These are phyloP conservation scores for Paramecium biaurelia DNA, from an alignment of 73 alveolate species.

Conservation along the genomic window DNA sequence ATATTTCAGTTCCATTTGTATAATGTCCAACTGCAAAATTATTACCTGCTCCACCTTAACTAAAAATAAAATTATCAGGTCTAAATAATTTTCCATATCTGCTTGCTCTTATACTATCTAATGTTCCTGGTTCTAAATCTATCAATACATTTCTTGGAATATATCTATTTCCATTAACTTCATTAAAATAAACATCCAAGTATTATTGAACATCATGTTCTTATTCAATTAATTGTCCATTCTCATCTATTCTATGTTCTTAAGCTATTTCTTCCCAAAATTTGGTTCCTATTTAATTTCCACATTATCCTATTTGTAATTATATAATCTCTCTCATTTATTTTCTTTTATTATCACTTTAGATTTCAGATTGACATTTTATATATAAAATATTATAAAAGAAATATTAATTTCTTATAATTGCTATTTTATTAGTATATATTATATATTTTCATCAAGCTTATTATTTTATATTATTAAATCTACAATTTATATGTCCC, in stretches of 20 bases:
- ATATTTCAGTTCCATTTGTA: slow-evolving; percentile 54
- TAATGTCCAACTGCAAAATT: slow-evolving; percentile 56
- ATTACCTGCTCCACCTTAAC: slow-evolving; percentile 47
- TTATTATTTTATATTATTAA: background rate
- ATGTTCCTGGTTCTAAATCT: slow-evolving; percentile 74
- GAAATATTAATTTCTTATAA: background rate
- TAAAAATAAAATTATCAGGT: slow-evolving; percentile 71
- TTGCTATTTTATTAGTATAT: background rate
- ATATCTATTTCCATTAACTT: slow-evolving; percentile 63
- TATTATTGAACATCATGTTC: slow-evolving; percentile 44
- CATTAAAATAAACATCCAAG: slow-evolving; percentile 67
- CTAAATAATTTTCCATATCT: slow-evolving; percentile 67
- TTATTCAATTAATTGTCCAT: slow-evolving; percentile 68
- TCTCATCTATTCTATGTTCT: slow-evolving; percentile 83
- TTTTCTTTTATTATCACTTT: background rate
- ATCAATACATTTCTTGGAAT: slow-evolving; percentile 79
- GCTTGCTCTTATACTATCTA: background rate
- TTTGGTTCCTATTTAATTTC: slow-evolving; percentile 92
- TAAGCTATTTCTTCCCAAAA: slow-evolving; percentile 90
- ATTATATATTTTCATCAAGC: background rate
- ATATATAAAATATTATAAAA: background rate
- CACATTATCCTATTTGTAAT: slow-evolving; percentile 96
- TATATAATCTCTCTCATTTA: slow-evolving; percentile 88
- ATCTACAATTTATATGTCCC: background rate
- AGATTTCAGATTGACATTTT: background rate